These are phyloP conservation scores for Sarocladium kiliense DNA, from an alignment of 2,329 filamentous ascomycete genomes.

Conservation along the genomic window DNA sequence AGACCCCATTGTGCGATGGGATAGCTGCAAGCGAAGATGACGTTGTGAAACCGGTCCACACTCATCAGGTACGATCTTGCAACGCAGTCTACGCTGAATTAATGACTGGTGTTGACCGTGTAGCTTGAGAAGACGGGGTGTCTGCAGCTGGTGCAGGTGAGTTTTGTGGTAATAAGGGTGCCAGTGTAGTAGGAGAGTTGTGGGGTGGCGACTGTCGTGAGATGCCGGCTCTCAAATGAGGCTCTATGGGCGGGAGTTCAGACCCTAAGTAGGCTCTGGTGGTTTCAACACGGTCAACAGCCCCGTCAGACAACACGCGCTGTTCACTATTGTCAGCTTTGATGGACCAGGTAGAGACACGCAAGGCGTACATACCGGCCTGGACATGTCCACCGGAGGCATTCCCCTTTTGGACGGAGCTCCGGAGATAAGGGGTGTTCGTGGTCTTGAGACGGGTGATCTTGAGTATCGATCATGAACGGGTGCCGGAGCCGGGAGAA, in stretches of 20 bases:
- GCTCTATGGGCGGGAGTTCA: conserved; percentile 3
- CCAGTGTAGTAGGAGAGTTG: background rate
- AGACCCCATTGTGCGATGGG: too few relatives aligned
- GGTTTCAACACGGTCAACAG: background rate
- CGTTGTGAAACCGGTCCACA: too few relatives aligned
- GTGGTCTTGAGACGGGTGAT: background rate
- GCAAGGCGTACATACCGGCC: background rate
- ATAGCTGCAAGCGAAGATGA: too few relatives aligned
- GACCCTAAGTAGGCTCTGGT: conserved; percentile 6
- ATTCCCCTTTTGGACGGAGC: background rate
- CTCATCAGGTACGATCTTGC: background rate
- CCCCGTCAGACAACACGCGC: conserved; percentile 5
- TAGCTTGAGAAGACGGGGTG: background rate
- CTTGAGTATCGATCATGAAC: background rate
- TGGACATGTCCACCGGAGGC: background rate
- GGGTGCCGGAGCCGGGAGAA: background rate
- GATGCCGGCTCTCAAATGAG: background rate
- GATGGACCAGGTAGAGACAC: background rate
- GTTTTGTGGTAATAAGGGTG: background rate
- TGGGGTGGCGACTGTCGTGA: background rate
- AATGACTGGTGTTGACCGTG: background rate
- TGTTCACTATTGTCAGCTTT: background rate
- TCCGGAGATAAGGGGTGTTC: background rate
- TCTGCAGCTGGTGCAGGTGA: background rate
- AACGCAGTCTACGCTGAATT: background rate